Evolutionary conservation across 805 yeast species (phyloP).

Genomic region (Lachancea quebecensis): DNA sequence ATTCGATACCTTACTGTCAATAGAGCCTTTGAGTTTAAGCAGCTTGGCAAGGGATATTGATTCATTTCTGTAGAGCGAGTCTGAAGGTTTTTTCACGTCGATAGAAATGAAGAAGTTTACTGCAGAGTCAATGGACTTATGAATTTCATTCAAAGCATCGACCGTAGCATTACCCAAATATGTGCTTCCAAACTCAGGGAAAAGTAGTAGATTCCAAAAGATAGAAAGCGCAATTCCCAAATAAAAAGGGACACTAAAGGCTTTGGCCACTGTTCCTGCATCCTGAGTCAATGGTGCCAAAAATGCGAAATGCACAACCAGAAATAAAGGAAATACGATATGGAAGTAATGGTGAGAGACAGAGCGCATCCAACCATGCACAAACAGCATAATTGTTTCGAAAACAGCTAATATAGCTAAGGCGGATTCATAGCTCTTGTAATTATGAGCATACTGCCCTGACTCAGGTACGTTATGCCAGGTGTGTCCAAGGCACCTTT

Average conservation of each 20-base stretch:
- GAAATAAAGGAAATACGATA: constrained; percentile 41
- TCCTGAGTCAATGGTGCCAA: constrained; percentile 30
- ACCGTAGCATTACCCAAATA: constrained; percentile 40
- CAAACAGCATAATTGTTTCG: constrained; percentile 40
- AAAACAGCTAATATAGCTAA: constrained; percentile 39
- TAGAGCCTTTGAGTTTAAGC: constrained; percentile 28
- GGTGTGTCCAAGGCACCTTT: constrained; percentile 30
- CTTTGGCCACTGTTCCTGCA: constrained; percentile 31
- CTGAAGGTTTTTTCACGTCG: constrained; percentile 10
- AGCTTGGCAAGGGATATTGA: constrained; percentile 30
- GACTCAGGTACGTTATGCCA: constrained; percentile 27
- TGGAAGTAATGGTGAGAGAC: constrained; percentile 41
- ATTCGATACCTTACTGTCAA: constrained; percentile 31
- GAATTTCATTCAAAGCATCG: constrained; percentile 35
- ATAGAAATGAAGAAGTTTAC: constrained; percentile 35
- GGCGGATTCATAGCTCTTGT: constrained; percentile 33
- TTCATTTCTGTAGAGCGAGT: constrained; percentile 16
- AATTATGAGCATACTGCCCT: constrained; percentile 27
- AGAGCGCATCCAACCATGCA: constrained; percentile 46
- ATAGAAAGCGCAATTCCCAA: constrained; percentile 40
- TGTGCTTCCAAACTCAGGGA: constrained; percentile 48
- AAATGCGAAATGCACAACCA: constrained; percentile 45
- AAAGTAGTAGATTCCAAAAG: constrained; percentile 37
- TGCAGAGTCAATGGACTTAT: constrained; percentile 34
- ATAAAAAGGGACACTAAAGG: constrained; percentile 39